Evolutionary conservation across 257 asterid genomes (phyloP), one percentile per base, ranked within the genome.

Genomic region (Solanum sparsipilum): DNA sequence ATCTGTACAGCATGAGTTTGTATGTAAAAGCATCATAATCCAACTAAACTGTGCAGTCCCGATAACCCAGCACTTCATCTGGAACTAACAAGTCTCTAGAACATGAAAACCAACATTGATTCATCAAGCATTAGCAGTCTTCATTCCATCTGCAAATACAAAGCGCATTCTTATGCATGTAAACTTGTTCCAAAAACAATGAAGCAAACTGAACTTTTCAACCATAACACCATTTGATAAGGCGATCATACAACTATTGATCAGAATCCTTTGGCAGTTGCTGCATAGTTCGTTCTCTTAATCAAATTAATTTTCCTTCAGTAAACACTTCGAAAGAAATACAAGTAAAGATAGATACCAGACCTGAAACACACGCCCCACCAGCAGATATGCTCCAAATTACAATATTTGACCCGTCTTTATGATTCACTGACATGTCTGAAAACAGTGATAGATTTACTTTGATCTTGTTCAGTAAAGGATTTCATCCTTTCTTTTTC

Each of bases 401-500:
- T 82, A 84, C 48, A 91, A 87, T 13, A 81, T 27, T 46, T 46
- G 85, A 85, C 68, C 82, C 7, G 65, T 25, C 65, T 60, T 67
- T 89, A 84, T 67, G 87, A 58, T 88, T 91, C 89, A 88, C 58
- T 39, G 75, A 20, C 88, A 84, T 92, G 88, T 87, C 90, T 74
- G 81, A 85, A 89, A 82, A 87, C 85, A 76, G 90, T 65, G 73
- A 86, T 23, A 74, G 87, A 63, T 87, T 87, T 88, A 29, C 60
- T 68, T 31, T 86, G 91, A 71, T 92, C 93, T 74, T 84, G 91
- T 63, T 90, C 87, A 36, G 87, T 71, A 65, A 87, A 89, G 87
- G 92, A 90, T 89, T 94, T 94, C 87, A 84, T 73, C 86, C 90
- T 88, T 89, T 93, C 95, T 89, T 90, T 91, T 44, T 91, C 95